phyloP scores from a whole-genome alignment of 1,284 basidiomycete genomes.

The Ganoderma lucidum region DNA sequence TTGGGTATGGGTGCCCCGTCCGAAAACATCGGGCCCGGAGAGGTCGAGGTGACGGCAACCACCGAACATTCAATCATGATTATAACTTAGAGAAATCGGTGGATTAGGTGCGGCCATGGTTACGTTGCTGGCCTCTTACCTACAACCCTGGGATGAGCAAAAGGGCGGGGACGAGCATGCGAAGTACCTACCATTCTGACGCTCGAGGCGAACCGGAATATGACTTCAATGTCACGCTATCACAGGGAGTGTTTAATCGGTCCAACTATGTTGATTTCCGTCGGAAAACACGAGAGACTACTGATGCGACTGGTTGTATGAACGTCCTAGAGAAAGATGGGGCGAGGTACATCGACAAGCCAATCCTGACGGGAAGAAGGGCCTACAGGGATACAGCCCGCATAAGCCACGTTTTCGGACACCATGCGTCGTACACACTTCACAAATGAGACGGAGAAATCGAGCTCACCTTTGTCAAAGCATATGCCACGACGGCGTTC shows the following conservation, averaged over 20 bases:
- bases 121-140: background rate
- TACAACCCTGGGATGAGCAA: background rate
- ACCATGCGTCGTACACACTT: background rate
- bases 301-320: constrained; percentile 24
- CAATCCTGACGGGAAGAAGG: constrained; percentile 30
- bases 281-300: constrained; percentile 23
- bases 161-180: background rate
- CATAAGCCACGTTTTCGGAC: background rate
- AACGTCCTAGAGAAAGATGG: constrained; percentile 29
- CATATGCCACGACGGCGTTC: constrained; percentile 86
- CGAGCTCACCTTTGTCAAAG: constrained; percentile 76
- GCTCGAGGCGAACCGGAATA: no score
- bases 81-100: background rate
- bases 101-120: no score
- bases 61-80: background rate
- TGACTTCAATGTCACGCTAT: no score
- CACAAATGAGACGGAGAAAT: no score
- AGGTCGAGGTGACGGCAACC: no score
- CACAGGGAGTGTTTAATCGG: background rate
- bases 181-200: background rate
- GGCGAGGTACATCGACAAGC: constrained; percentile 28
- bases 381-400: constrained; percentile 11
- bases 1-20: background rate
- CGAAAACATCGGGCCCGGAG: background rate
- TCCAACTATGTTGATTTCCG: constrained; percentile 11